Conservation (phyloP, 768 basidiomycete species). For the Kwoniella botswanensis region DNA sequence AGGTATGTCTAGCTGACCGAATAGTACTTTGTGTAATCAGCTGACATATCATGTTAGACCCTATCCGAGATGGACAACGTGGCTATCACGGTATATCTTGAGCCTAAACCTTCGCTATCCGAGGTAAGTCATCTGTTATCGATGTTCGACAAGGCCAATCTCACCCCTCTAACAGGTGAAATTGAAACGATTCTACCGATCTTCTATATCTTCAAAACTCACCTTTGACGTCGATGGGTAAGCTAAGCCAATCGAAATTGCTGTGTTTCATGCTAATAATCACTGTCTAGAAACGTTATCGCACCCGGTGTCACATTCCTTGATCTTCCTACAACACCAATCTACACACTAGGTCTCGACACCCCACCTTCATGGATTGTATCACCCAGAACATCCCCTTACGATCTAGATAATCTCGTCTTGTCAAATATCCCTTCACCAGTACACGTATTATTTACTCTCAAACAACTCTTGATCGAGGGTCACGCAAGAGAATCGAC, state of each 20-base stretch:
- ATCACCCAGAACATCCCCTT: slow-evolving; percentile 80
- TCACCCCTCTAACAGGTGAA: slow-evolving; percentile 67
- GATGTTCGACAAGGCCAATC: not conserved
- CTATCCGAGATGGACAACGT: slow-evolving; percentile 54
- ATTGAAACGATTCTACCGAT: slow-evolving; percentile 90
- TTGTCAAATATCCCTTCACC: slow-evolving; percentile 67
- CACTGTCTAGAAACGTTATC: slow-evolving; percentile 64
- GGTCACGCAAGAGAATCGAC: slow-evolving; percentile 86
- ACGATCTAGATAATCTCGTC: slow-evolving; percentile 96
- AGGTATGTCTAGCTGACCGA: slow-evolving; percentile 62
- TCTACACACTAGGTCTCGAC: slow-evolving; percentile 93
- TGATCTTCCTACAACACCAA: slow-evolving; percentile 78
- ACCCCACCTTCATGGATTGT: slow-evolving; percentile 91
- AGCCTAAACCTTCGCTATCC: slow-evolving; percentile 66
- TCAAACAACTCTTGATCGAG: slow-evolving; percentile 90
- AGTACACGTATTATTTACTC: slow-evolving; percentile 65
- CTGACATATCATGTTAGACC: slow-evolving; percentile 29
- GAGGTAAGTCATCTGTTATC: slow-evolving; percentile 65
- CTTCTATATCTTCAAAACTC: slow-evolving; percentile 67
- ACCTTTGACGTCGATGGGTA: slow-evolving; percentile 75
- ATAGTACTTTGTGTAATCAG: not conserved
- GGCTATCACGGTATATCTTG: slow-evolving; percentile 75
- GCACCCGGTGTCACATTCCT: slow-evolving; percentile 69
- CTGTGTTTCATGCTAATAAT: not conserved
- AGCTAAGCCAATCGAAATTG: slow-evolving; percentile 43